These are phyloP conservation scores for Paracoccidioides lutzii DNA, from an alignment of 2,329 filamentous ascomycete genomes.

Conservation along the genomic window DNA sequence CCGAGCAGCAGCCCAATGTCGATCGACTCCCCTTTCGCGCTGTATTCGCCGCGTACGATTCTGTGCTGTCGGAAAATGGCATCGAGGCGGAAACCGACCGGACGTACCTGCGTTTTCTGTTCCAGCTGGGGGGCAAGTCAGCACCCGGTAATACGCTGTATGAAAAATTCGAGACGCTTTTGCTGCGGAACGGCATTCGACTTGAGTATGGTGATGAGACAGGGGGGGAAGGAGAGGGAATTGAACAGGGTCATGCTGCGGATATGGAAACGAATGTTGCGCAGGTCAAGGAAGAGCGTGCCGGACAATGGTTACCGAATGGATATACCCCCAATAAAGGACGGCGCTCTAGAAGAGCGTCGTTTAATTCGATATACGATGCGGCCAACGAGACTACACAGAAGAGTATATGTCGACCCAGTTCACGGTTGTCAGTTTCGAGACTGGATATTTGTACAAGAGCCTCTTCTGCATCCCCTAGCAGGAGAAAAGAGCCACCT, in stretches of 20 bases:
- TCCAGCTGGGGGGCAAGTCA: constrained; percentile 55
- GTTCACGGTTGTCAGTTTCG: constrained; percentile 33
- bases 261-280: constrained; percentile 11
- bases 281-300: not conserved
- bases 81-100: constrained; percentile 61
- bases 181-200: constrained; percentile 57
- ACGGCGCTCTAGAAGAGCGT: constrained; percentile 36
- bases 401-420: constrained; percentile 25
- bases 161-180: constrained; percentile 56
- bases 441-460: constrained; percentile 22
- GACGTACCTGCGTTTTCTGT: constrained; percentile 63
- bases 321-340: constrained; percentile 19
- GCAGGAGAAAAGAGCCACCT: constrained; percentile 15
- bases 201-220: constrained; percentile 45
- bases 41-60: constrained; percentile 69
- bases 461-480: not conserved
- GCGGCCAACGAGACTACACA: constrained; percentile 41
- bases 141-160: constrained; percentile 47
- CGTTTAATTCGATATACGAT: constrained; percentile 42
- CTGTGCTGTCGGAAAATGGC: constrained; percentile 56
- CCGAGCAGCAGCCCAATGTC: constrained; percentile 52
- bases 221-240: not conserved
- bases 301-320: constrained; percentile 10
- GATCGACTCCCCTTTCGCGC: constrained; percentile 60
- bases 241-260: not conserved